phyloP scores from a whole-genome alignment of 2,329 filamentous ascomycete species.

The Acarospora socialis region DNA sequence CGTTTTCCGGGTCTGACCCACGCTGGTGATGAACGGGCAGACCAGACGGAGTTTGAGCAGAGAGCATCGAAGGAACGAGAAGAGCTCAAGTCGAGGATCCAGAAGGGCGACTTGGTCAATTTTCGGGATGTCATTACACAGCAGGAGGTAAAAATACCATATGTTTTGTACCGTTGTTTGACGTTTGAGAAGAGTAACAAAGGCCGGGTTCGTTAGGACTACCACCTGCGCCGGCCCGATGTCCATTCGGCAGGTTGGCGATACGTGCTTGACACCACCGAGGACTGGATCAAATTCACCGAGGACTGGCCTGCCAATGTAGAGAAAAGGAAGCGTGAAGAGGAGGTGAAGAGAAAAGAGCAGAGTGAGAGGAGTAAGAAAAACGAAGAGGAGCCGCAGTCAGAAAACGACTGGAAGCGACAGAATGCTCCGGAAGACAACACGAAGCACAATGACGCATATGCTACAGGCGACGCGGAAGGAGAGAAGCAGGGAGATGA shows the following conservation, averaged over 20 bases:
- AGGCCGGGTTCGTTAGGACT: too few species aligned
- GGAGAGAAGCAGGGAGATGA: conserved; percentile 9
- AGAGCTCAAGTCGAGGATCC: too few species aligned
- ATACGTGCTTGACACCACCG: conserved; percentile 34
- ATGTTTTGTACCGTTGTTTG: too few species aligned
- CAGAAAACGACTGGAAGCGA: conserved; percentile 17
- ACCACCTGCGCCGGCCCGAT: conserved; percentile 30
- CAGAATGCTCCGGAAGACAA: conserved; percentile 21
- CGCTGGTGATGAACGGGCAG: too few species aligned
- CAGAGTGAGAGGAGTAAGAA: conserved; percentile 14
- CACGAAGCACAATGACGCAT: conserved; percentile 25
- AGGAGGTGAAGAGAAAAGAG: conserved; percentile 19
- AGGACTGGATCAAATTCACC: conserved; percentile 35
- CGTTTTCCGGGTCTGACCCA: too few species aligned
- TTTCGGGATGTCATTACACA: too few species aligned
- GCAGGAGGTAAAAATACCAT: too few species aligned
- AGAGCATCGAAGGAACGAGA: too few species aligned
- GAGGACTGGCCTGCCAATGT: conserved; percentile 37
- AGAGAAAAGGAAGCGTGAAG: conserved; percentile 22
- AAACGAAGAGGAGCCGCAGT: conserved; percentile 13
- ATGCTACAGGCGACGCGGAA: conserved; percentile 18
- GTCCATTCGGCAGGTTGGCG: conserved; percentile 35
- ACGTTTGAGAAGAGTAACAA: too few species aligned
- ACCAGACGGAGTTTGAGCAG: too few species aligned
- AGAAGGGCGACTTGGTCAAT: too few species aligned